These are phyloP conservation scores for Populus alba DNA, from an alignment of 345 rosid genomes.

Conservation along the genomic window DNA sequence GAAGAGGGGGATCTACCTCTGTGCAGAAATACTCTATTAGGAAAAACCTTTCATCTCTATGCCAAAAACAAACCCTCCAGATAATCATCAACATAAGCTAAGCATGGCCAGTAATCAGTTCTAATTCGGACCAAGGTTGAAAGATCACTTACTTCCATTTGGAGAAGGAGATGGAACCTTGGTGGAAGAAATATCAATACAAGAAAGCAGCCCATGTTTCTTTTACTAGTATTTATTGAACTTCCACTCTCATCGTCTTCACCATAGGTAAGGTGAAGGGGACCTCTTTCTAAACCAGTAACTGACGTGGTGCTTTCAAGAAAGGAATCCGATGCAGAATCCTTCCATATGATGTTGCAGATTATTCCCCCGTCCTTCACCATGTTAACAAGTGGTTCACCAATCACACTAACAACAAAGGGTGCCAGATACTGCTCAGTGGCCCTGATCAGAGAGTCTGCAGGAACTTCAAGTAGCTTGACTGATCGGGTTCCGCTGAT, in stretches of 20 bases:
- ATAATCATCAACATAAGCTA: conserved; percentile 91
- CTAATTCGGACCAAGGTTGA: conserved; percentile 86
- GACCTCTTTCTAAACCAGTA: conserved; percentile 33
- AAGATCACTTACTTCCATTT: conserved; percentile 78
- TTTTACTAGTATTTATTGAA: conserved; percentile 38
- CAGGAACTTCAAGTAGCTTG: conserved; percentile 78
- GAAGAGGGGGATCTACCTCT: background rate
- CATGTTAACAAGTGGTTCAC: conserved; percentile 63
- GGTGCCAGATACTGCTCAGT: conserved; percentile 58
- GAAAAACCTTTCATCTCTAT: conserved; percentile 22
- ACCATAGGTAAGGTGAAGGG: conserved; percentile 65
- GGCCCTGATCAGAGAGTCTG: conserved; percentile 44
- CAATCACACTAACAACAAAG: conserved; percentile 70
- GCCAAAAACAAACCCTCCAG: conserved; percentile 75
- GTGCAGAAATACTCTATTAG: background rate
- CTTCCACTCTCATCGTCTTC: conserved; percentile 49
- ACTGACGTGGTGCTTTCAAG: conserved; percentile 26
- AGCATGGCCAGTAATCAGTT: conserved; percentile 98
- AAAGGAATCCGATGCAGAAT: conserved; percentile 29
- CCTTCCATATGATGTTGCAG: conserved; percentile 56
- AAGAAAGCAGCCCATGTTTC: conserved; percentile 65
- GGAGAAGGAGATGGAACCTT: conserved; percentile 84
- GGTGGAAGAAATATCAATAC: conserved; percentile 87
- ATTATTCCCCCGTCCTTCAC: conserved; percentile 69
- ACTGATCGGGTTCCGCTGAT: conserved; percentile 84